These are phyloP conservation scores for Saccharomyces hybrid DNA, from an alignment of 1,139 yeast genomes.

Conservation along the genomic window DNA sequence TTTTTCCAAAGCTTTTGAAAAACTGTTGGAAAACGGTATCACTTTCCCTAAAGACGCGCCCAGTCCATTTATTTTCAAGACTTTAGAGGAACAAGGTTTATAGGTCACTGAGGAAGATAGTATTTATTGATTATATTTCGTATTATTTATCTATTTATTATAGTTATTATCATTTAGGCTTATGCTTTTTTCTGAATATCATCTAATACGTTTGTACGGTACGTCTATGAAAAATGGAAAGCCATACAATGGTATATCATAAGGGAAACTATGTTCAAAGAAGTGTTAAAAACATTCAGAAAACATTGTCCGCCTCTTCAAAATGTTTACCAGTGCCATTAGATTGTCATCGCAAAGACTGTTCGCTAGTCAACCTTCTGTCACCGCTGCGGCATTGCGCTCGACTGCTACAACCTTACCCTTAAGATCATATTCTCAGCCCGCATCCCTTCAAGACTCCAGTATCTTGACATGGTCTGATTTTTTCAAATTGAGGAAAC, in stretches of 20 bases:
- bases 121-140: neutral
- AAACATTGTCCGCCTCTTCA: neutral
- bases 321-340: neutral
- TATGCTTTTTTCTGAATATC: slow-evolving; percentile 3
- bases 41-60: slow-evolving; percentile 44
- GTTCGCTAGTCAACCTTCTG: neutral
- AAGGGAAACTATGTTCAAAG: neutral
- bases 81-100: slow-evolving; percentile 56
- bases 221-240: neutral
- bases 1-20: slow-evolving; percentile 60
- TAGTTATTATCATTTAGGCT: neutral
- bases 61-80: slow-evolving; percentile 46
- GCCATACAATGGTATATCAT: neutral
- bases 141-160: neutral
- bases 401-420: neutral
- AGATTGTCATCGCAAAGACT: neutral
- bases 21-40: slow-evolving; percentile 69
- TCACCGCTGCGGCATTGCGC: neutral
- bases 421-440: neutral
- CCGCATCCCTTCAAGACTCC: neutral
- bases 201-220: neutral
- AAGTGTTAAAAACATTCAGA: neutral
- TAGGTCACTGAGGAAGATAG: slow-evolving; percentile 1
- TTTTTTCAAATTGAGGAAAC: slow-evolving; percentile 66
- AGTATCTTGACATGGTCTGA: slow-evolving; percentile 52